These are phyloP conservation scores for Eucalyptus cloeziana DNA, from an alignment of 345 rosid genomes.

Conservation along the genomic window DNA sequence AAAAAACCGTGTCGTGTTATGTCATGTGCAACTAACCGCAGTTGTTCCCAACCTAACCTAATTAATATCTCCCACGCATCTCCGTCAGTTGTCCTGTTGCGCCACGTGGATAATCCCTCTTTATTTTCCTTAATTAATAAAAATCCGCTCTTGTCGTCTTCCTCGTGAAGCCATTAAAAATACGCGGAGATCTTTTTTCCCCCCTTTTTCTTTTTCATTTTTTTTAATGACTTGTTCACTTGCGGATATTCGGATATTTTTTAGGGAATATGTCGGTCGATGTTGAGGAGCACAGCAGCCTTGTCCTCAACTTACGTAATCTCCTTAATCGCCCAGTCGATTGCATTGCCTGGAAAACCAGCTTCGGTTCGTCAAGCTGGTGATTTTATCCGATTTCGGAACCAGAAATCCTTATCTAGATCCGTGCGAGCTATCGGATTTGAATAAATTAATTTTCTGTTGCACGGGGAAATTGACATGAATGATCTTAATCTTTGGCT, in stretches of 20 bases:
- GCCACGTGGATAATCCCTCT: background rate
- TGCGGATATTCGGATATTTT: background rate
- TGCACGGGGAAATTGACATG: accelerated
- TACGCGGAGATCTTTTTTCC: no score
- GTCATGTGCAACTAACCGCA: background rate
- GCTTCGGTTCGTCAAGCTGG: background rate
- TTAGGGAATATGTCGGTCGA: background rate
- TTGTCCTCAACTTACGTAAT: background rate
- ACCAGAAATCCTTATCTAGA: background rate
- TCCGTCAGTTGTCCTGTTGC: background rate
- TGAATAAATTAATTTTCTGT: background rate
- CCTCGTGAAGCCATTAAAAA: background rate
- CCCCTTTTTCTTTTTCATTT: accelerated
- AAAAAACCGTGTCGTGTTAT: no score
- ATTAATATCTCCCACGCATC: background rate
- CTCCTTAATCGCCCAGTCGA: background rate
- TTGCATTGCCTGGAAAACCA: background rate
- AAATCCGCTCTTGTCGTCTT: background rate
- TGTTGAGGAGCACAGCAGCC: background rate
- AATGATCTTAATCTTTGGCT: background rate
- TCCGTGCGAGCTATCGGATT: background rate
- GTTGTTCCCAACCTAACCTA: background rate
- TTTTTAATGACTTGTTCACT: background rate
- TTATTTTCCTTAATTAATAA: background rate
- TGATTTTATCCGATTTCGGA: background rate